These are phyloP conservation scores for Thinopyrum obtusiflorum DNA, from an alignment of 202 grass and related monocot genomes.

Conservation along the genomic window DNA sequence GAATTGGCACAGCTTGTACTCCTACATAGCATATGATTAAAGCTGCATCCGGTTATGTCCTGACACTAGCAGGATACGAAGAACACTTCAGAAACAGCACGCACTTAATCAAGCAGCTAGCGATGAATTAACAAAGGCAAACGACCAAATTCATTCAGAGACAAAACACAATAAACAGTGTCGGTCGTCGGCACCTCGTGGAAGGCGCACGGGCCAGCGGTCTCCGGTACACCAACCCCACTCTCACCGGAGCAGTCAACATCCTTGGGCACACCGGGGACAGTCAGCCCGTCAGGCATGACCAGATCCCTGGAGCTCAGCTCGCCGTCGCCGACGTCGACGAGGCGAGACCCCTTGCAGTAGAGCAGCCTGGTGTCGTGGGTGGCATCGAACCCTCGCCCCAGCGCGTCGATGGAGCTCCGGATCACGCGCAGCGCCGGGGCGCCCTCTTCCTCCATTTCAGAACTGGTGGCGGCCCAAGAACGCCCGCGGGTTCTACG, in stretches of 20 bases:
- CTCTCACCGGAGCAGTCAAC: constrained; percentile 27
- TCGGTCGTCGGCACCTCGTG: constrained; percentile 37
- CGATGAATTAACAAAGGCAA: background rate
- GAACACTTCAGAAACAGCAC: background rate
- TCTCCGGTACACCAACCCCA: constrained; percentile 22
- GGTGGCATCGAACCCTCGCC: constrained; percentile 55
- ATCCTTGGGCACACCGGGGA: constrained; percentile 43
- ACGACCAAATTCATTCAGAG: background rate
- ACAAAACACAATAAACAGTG: background rate
- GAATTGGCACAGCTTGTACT: too few species aligned
- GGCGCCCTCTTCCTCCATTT: constrained; percentile 56
- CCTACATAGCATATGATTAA: background rate
- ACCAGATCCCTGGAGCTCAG: constrained; percentile 29
- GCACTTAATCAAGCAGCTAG: background rate
- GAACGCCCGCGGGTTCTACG: background rate
- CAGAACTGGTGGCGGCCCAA: background rate
- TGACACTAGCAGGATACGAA: background rate
- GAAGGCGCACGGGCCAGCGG: constrained; percentile 42
- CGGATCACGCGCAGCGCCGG: constrained; percentile 30
- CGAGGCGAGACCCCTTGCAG: constrained; percentile 53
- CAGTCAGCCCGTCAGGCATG: constrained; percentile 24
- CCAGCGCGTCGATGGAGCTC: constrained; percentile 45
- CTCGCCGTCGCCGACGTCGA: constrained; percentile 45
- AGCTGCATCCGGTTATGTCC: background rate
- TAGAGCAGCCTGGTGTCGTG: constrained; percentile 56